A percentile compares a stretch with the other conserved stretches of the same genome.
These are phyloP conservation scores for Exophiala lecanii-corni DNA, from an alignment of 2,329 filamentous ascomycete species.

Conservation along the genomic window DNA sequence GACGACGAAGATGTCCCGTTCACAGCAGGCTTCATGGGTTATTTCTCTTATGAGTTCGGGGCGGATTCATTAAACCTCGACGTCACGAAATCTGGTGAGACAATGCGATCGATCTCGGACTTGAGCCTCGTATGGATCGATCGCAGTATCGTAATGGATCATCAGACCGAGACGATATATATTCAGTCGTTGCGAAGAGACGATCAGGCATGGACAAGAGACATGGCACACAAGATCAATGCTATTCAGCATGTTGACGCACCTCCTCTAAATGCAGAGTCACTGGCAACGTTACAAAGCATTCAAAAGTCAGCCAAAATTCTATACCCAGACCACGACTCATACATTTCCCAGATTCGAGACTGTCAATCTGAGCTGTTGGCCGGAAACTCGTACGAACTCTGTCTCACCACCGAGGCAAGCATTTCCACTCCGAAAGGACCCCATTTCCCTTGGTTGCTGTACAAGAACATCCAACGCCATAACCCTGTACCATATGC, in stretches of 20 bases:
- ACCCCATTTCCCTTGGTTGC: slow-evolving; percentile 54
- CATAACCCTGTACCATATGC: slow-evolving; percentile 81
- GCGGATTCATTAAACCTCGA: slow-evolving; percentile 42
- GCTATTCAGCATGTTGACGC: not conserved
- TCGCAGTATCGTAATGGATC: slow-evolving; percentile 73
- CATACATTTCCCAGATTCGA: slow-evolving; percentile 64
- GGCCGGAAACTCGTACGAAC: slow-evolving; percentile 77
- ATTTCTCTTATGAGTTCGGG: slow-evolving; percentile 78
- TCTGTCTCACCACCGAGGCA: slow-evolving; percentile 76
- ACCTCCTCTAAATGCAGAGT: slow-evolving; percentile 28
- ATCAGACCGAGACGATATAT: slow-evolving; percentile 56
- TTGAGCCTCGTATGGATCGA: slow-evolving; percentile 72
- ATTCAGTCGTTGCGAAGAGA: slow-evolving; percentile 60
- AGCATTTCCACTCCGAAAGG: slow-evolving; percentile 46
- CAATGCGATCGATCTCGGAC: slow-evolving; percentile 53
- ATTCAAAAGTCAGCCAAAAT: slow-evolving; percentile 27
- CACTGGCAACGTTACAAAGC: slow-evolving; percentile 25
- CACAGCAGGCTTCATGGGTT: slow-evolving; percentile 79
- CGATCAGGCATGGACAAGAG: slow-evolving; percentile 46
- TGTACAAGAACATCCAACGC: slow-evolving; percentile 66
- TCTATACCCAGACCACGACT: slow-evolving; percentile 36
- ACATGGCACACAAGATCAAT: slow-evolving; percentile 26
- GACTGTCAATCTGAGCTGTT: slow-evolving; percentile 67
- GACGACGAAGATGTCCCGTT: slow-evolving; percentile 50
- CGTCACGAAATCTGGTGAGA: slow-evolving; percentile 43